Conservation (phyloP, 345 rosid species). For the Diplotaxis tenuifolia region DNA sequence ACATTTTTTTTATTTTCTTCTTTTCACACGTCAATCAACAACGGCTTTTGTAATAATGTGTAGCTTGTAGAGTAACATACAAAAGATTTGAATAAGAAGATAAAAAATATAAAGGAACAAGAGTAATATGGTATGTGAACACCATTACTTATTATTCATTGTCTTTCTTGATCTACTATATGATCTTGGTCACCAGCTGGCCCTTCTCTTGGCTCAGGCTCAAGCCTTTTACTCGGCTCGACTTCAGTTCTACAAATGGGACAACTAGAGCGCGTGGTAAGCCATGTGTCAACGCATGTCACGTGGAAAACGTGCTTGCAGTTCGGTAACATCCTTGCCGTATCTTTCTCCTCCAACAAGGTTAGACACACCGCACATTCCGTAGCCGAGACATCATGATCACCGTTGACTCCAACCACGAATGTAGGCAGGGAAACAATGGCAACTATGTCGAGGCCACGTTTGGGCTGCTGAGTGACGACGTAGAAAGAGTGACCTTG, state of each 20-base stretch:
- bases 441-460: slow-evolving; percentile 49
- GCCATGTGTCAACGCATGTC: no score
- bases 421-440: slow-evolving; percentile 59
- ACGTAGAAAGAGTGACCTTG: slow-evolving; percentile 11
- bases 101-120: not conserved
- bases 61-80: not conserved
- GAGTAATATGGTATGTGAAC: not conserved
- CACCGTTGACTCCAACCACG: slow-evolving; percentile 24
- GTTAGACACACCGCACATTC: slow-evolving; percentile 55
- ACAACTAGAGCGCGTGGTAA: no score
- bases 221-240: no score
- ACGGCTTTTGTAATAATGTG: not conserved
- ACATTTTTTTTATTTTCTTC: not conserved
- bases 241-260: no score
- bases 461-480: slow-evolving; percentile 42
- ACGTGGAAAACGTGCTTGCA: no score
- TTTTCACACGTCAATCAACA: slow-evolving; percentile 16
- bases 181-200: no score
- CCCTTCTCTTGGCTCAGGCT: no score
- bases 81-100: slow-evolving; percentile 7
- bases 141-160: slow-evolving; percentile 15
- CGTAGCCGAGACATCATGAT: not conserved
- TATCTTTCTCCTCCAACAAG: slow-evolving; percentile 54
- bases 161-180: slow-evolving; percentile 25
- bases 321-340: no score